phyloP scores from a whole-genome alignment of 345 rosid species.

The Lepidium didymum region DNA sequence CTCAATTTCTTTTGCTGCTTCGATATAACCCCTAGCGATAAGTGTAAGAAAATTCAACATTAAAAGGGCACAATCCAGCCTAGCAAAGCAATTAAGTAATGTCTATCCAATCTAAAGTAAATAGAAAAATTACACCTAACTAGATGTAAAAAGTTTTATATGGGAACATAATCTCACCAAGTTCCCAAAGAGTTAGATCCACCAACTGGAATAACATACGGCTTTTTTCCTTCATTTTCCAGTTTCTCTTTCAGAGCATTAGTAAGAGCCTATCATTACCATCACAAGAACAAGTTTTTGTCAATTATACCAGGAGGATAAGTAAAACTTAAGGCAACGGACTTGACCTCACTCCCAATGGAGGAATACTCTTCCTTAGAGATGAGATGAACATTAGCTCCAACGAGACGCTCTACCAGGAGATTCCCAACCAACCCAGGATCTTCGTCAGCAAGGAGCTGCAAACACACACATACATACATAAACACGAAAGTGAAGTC shows the following conservation, averaged over 20 bases:
- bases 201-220: conserved; percentile 91
- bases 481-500: neutral
- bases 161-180: conserved; percentile 50
- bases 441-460: conserved; percentile 78
- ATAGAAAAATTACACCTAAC: neutral
- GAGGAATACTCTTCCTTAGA: conserved; percentile 83
- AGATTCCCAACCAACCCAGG: conserved; percentile 91
- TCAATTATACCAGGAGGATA: neutral
- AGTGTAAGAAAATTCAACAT: neutral
- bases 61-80: neutral
- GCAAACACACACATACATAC: conserved; percentile 9
- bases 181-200: conserved; percentile 94
- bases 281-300: neutral
- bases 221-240: conserved; percentile 71
- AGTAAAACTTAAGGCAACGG: neutral
- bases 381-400: conserved; percentile 78
- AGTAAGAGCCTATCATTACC: conserved; percentile 54
- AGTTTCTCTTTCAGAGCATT: conserved; percentile 64
- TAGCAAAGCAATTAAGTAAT: neutral
- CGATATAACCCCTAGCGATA: conserved; percentile 72
- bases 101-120: neutral
- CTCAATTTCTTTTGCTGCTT: conserved; percentile 84
- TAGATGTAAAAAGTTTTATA: neutral
- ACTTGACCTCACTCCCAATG: conserved; percentile 78
- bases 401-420: conserved; percentile 76